Percentiles rank a stretch among this genome's conserved stretches.
Evolutionary conservation across 1,284 basidiomycete species (phyloP).

Genomic region (Mycosarcoma mackinlayi): DNA sequence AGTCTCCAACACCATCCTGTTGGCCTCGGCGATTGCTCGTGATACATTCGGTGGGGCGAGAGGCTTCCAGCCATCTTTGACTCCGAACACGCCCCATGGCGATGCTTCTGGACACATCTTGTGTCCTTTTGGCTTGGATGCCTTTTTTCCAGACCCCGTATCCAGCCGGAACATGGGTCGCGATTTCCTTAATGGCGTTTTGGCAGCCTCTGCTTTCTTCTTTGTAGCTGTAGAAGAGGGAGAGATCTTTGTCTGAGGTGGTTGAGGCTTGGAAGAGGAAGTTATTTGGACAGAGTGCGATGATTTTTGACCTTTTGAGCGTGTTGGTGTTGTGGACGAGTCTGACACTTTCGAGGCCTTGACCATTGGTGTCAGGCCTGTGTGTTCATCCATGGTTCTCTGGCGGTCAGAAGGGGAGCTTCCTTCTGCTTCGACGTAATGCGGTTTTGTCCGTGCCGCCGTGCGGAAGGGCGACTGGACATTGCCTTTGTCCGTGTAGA

Average conservation of each 20-base stretch:
- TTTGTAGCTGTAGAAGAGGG: conserved; percentile 15
- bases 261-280: background rate
- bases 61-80: conserved; percentile 44
- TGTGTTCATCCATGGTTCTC: background rate
- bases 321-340: conserved; percentile 26
- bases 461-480: conserved; percentile 31
- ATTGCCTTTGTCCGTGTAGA: conserved; percentile 32
- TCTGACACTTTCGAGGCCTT: conserved; percentile 31
- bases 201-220: conserved; percentile 14
- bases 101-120: conserved; percentile 38
- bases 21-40: conserved; percentile 35
- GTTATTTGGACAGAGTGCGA: conserved; percentile 8
- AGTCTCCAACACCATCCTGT: conserved; percentile 23
- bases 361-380: conserved; percentile 45
- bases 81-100: conserved; percentile 45
- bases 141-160: conserved; percentile 36
- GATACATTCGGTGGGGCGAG: conserved; percentile 39
- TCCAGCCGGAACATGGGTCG: conserved; percentile 49
- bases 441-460: background rate
- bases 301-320: conserved; percentile 17
- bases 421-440: background rate
- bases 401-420: conserved; percentile 1
- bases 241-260: conserved; percentile 2
- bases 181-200: conserved; percentile 43
- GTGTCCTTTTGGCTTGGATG: conserved; percentile 38